A percentile compares a stretch with the other conserved stretches of the same genome.
phyloP scores from a whole-genome alignment of 495 filamentous ascomycete species.

The Apodospora peruviana region DNA sequence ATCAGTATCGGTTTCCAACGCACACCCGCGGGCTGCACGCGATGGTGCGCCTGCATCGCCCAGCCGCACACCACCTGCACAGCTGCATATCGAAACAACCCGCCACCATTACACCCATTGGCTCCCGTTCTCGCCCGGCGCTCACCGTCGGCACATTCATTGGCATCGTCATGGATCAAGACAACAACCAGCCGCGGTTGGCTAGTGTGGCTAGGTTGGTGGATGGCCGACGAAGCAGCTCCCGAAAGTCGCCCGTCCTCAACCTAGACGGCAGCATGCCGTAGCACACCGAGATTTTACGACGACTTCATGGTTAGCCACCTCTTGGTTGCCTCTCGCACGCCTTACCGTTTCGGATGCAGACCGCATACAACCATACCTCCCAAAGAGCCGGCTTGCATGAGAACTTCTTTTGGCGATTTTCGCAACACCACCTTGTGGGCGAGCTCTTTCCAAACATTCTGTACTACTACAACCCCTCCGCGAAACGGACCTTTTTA shows the following conservation, averaged over 20 bases:
- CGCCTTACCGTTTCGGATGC: background rate
- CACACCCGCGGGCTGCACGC: conserved; percentile 12
- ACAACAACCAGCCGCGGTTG: too few relatives aligned
- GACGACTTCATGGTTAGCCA: too few relatives aligned
- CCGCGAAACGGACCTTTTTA: background rate
- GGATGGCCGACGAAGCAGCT: too few relatives aligned
- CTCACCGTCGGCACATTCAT: background rate
- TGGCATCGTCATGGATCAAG: too few relatives aligned
- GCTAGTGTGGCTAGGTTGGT: too few relatives aligned
- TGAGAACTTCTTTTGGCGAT: background rate
- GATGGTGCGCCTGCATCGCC: conserved; percentile 11
- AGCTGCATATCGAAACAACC: conserved; percentile 10
- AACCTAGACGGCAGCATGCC: too few relatives aligned
- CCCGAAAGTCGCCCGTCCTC: too few relatives aligned
- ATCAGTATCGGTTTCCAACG: conserved; percentile 13
- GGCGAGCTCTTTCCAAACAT: too few relatives aligned
- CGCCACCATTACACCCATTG: background rate
- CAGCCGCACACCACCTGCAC: conserved; percentile 7
- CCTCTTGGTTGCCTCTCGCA: background rate
- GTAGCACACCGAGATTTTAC: too few relatives aligned
- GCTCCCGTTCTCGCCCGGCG: conserved; percentile 14
- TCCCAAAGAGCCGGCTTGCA: conserved; percentile 2
- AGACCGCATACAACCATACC: conserved; percentile 2
- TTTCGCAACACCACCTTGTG: too few relatives aligned
- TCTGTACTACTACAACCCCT: background rate